Evolutionary conservation across 306 rosid species (phyloP), one percentile per base, ranked within the genome.

Genomic region (Vigna unguiculata): DNA sequence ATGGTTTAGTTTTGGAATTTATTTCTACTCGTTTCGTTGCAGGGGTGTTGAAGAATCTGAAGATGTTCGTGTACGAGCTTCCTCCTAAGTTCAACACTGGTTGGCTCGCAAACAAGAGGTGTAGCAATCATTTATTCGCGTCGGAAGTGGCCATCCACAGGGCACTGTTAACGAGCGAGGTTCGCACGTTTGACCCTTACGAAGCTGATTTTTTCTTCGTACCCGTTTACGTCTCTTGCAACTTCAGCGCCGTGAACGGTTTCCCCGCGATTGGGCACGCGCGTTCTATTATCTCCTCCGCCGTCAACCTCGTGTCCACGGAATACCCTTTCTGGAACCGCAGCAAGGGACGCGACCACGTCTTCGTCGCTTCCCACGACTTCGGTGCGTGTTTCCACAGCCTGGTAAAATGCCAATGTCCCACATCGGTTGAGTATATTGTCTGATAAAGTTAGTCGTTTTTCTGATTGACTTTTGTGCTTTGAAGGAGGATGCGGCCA

Each of bases 171-270:
- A 87, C 87, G 22, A 91, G 97, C 72, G 80, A 82, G 1, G 74
- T 77, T 2, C 84, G 95, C 12, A 86, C 97, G 16, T 84, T 82
- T 82, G 97, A 96, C 86, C 97, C 99, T 1, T 81, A 81, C 40
- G 90, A 88, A 13, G 99, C 98, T 20, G 97, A 92, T 65, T 91
- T 96, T 70, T 96, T 96, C 89, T 92, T 92, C 82, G 99, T 96
- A 16, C 99, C 99, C 0, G 94, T 96, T 52, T 96, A 96, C 69
- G 98, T 96, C 0, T 92, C 99, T 21, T 96, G 99, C 88, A 96
- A 96, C 72, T 96, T 96, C 86, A 96, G 98, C 87, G 76, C 89
- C 77, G 81, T 88, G 2, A 92, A 92, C 57, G 99, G 14, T 2
- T 55, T 59, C 5, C 43, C 43, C 21, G 21, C 66, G 6, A 30